Evolutionary conservation across 345 rosid species (phyloP), one percentile per base, ranked within the genome.

Genomic region (Carallia brachiata): DNA sequence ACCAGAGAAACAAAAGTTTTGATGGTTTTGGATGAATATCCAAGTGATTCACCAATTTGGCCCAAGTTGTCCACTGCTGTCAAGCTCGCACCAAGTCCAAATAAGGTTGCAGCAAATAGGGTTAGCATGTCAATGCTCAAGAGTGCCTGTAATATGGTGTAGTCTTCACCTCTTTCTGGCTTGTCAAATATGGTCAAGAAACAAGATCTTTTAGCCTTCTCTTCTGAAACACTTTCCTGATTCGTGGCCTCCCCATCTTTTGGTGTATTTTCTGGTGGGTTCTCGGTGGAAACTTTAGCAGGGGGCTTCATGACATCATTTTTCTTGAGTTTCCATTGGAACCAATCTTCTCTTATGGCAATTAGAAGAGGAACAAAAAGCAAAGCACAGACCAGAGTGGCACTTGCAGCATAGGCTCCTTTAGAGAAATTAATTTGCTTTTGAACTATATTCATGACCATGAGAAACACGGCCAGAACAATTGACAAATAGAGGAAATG

Each of bases 1-100:
- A 89, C 96, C 6, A 93, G 83, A 1, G 98, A 90, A 65, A 93
- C 86, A 56, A 90, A 89, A 1, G 93, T 66, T 56, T 81, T 83
- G 1, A 90, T 84, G 19, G 94, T 84, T 16, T 81, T 81, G 6
- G 70, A 66, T 4, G 89, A 90, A 68, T 90, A 90, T 36, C 96
- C 96, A 6, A 93, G 85, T 2, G 97, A 90, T 55, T 93, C 98
- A 1, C 97, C 98, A 59, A 93, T 93, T 39, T 93, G 98, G 0
- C 97, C 98, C 66, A 93, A 67, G 79, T 90, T 93, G 82, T 93
- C 96, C 4, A 89, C 85, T 0, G 98, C 93, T 4, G 98, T 87
- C 67, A 93, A 82, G 71, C 97, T 93, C 4, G 88, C 77, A 6
- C 97, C 97, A 32, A 90, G 79, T 28, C 95, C 96, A 61, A 90